Evolutionary conservation across 306 rosid species (phyloP).

Genomic region (Corylus avellana): DNA sequence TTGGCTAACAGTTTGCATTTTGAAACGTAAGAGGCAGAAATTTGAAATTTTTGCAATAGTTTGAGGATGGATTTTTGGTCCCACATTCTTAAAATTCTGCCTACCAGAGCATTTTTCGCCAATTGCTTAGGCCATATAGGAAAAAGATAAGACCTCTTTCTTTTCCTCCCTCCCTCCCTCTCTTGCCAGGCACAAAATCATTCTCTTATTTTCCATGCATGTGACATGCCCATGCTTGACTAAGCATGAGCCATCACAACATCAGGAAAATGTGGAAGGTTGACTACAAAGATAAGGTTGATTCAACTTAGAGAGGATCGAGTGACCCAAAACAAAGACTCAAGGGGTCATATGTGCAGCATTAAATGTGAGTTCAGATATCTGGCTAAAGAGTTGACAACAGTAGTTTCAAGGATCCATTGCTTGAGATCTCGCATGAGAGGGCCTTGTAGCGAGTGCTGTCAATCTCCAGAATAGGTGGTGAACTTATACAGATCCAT

Average conservation of each 20-base stretch:
- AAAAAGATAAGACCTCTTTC: no score
- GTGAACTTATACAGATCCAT: neutral
- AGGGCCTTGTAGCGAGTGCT: neutral
- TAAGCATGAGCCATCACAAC: neutral
- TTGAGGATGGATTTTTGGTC: no score
- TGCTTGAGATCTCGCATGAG: neutral
- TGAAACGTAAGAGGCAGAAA: no score
- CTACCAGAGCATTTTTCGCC: no score
- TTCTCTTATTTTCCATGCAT: neutral
- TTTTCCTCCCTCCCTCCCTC: no score
- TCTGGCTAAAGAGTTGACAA: neutral
- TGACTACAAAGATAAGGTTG: neutral
- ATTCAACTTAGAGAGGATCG: neutral
- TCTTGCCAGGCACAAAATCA: no score
- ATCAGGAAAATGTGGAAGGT: neutral
- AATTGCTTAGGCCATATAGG: no score
- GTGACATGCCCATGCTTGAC: neutral
- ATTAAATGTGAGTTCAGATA: neutral
- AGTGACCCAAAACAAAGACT: neutral
- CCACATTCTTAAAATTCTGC: no score
- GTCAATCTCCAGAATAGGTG: neutral
- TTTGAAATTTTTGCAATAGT: no score
- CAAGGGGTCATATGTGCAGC: neutral
- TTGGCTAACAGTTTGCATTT: no score
- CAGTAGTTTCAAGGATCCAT: neutral